These are phyloP conservation scores for Platanthera zijinensis DNA, from an alignment of 106 monocot species.

Conservation along the genomic window DNA sequence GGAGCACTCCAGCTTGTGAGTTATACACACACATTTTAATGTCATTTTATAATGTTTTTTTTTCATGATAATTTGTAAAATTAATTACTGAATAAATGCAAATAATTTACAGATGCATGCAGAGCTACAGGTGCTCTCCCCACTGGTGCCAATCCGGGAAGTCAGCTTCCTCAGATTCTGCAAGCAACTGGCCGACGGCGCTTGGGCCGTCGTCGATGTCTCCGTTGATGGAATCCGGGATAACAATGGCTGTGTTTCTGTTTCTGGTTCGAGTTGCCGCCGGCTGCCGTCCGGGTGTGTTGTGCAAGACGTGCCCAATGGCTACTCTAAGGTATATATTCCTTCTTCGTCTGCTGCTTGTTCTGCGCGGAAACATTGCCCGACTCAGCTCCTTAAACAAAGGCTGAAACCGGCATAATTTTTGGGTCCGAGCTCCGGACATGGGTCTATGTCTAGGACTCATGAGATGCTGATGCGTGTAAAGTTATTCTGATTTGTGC, in stretches of 20 bases:
- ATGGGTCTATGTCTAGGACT: too few species aligned
- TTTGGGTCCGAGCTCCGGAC: too few species aligned
- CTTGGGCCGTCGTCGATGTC: slow-evolving; percentile 88
- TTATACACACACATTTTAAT: background rate
- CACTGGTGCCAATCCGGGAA: slow-evolving; percentile 73
- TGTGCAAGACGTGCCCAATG: slow-evolving; percentile 85
- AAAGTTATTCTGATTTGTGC: too few species aligned
- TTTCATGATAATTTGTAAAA: too few species aligned
- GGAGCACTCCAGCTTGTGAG: slow-evolving; percentile 78
- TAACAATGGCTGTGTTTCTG: background rate
- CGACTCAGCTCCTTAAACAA: background rate
- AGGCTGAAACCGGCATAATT: slow-evolving; percentile 5
- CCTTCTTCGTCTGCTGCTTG: background rate
- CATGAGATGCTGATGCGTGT: too few species aligned
- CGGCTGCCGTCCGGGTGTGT: slow-evolving; percentile 76
- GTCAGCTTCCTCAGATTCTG: slow-evolving; percentile 77
- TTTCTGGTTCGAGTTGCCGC: slow-evolving; percentile 30
- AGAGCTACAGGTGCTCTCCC: slow-evolving; percentile 84
- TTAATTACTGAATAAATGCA: background rate
- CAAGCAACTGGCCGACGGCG: slow-evolving; percentile 71
- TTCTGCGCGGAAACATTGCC: background rate
- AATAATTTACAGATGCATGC: slow-evolving; percentile 46
- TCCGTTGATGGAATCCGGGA: slow-evolving; percentile 51
- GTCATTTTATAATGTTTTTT: too few species aligned
- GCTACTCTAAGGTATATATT: slow-evolving; percentile 73